phyloP scores from a whole-genome alignment of 768 basidiomycete genomes.

The Boletellus ananas region DNA sequence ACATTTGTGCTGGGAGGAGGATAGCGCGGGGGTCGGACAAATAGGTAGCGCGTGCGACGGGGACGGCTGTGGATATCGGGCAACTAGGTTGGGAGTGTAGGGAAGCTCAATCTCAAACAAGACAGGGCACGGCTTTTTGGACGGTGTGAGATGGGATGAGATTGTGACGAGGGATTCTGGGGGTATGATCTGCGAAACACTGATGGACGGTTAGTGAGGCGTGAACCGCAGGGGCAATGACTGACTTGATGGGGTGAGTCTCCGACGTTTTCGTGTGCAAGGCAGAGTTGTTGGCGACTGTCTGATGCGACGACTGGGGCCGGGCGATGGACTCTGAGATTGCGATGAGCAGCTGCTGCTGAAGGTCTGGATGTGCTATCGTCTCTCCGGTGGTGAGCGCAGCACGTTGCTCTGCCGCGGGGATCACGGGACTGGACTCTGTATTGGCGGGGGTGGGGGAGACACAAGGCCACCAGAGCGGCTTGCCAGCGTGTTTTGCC shows the following conservation, averaged over 20 bases:
- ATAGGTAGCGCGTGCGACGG: conserved; percentile 35
- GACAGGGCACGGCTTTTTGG: conserved; percentile 21
- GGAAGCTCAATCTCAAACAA: conserved; percentile 35
- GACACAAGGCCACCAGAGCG: conserved; percentile 50
- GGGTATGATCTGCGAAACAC: conserved; percentile 57
- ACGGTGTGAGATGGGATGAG: conserved; percentile 32
- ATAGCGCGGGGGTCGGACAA: conserved; percentile 16
- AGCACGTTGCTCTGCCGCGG: conserved; percentile 21
- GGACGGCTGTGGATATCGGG: conserved; percentile 42
- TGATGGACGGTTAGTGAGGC: conserved; percentile 16
- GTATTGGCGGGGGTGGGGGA: background rate
- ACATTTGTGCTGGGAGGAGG: conserved; percentile 11
- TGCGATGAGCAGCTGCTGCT: conserved; percentile 50
- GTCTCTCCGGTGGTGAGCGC: conserved; percentile 18
- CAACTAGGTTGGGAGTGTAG: conserved; percentile 31
- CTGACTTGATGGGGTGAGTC: conserved; percentile 81
- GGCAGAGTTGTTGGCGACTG: background rate
- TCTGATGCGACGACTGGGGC: background rate
- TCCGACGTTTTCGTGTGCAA: conserved; percentile 62
- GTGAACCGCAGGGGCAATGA: conserved; percentile 2
- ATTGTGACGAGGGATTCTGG: conserved; percentile 44
- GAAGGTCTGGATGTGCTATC: conserved; percentile 31
- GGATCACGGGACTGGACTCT: conserved; percentile 14
- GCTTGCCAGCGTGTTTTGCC: conserved; percentile 31
- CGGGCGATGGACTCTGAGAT: conserved; percentile 43